phyloP scores from a whole-genome alignment of 768 basidiomycete species.

The Auricularia sp. region DNA sequence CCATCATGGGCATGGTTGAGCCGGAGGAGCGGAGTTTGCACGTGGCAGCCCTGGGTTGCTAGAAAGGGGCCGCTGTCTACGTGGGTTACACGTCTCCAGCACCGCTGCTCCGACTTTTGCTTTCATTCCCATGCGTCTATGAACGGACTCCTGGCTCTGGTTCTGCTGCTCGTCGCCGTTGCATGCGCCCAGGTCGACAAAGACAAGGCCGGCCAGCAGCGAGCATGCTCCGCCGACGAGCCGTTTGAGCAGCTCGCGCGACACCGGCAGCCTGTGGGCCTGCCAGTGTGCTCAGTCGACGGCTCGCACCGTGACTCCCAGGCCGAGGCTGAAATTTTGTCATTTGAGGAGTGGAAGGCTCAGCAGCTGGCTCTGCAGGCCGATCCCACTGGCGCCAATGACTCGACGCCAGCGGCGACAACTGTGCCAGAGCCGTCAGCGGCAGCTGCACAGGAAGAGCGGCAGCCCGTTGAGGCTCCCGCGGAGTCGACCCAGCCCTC shows the following conservation, averaged over 20 bases:
- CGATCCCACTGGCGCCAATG: constrained; percentile 15
- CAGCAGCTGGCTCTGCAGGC: constrained; percentile 40
- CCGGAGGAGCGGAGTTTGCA: too few species aligned
- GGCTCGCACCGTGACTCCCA: not conserved
- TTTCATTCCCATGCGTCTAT: constrained; percentile 11
- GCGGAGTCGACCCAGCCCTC: constrained; percentile 1
- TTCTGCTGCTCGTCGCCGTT: constrained; percentile 1
- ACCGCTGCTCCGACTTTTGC: constrained; percentile 27
- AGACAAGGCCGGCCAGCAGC: not conserved
- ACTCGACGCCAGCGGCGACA: constrained; percentile 10
- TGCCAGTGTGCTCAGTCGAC: not conserved
- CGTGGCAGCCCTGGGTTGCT: too few species aligned
- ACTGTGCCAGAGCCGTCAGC: constrained; percentile 3
- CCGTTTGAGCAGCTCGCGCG: constrained; percentile 1
- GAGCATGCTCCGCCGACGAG: constrained; percentile 9
- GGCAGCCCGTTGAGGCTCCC: not conserved
- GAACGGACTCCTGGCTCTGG: too few species aligned
- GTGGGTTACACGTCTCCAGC: constrained; percentile 75
- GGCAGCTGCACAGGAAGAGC: not conserved
- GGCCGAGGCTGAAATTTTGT: constrained; percentile 32
- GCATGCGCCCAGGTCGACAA: constrained; percentile 13
- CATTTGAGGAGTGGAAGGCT: constrained; percentile 84
- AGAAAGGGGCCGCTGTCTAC: constrained; percentile 17
- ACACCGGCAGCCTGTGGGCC: not conserved
- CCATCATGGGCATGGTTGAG: too few species aligned